Base-by-base conservation (phyloP, 805 yeast genomes). In the Pichia kluyveri region DNA sequence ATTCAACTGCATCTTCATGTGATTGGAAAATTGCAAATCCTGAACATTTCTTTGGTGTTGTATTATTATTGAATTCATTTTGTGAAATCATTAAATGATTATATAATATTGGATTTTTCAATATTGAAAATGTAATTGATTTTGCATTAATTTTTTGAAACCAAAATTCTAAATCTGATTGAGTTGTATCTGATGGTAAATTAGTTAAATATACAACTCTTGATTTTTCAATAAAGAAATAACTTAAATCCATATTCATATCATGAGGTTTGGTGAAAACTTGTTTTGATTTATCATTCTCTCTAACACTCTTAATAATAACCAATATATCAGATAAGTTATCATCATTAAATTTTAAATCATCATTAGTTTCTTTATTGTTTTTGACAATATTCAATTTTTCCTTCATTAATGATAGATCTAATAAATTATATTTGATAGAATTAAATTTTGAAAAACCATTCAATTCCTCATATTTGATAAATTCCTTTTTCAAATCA, bases 111-210 rank as follows among this genome's bases (percentile, higher is more conserved):
- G 45, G 49, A 17, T 38, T 41, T 44, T 52, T 49, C 45, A 89
- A 71, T 0, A 93, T 81, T 96, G 96, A 88, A 62, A 88, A 86
- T 12, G 95, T 93, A 44, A 86, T 75, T 2, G 96, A 95, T 44
- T 90, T 73, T 2, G 87, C 84, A 3, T 95, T 95, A 61, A 77
- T 83, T 60, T 86, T 93, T 5, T 88, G 80, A 62, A 88, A 89
- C 96, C 96, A 90, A 32, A 83, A 73, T 68, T 89, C 96, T 43
- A 89, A 70, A 65, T 90, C 96, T 45, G 88, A 75, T 65, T 90
- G 96, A 1, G 96, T 90, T 7, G 91, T 86, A 58, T 89, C 96
- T 27, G 71, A 71, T 2, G 96, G 90, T 54, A 90, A 68, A 62
- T 87, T 88, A n/a, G 84, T 73, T 65, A 89, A 69, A 62, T 80